Evolutionary conservation across 768 basidiomycete genomes (phyloP), one percentile per base, ranked within the genome.

Genomic region (Rhizopogon roseolus): DNA sequence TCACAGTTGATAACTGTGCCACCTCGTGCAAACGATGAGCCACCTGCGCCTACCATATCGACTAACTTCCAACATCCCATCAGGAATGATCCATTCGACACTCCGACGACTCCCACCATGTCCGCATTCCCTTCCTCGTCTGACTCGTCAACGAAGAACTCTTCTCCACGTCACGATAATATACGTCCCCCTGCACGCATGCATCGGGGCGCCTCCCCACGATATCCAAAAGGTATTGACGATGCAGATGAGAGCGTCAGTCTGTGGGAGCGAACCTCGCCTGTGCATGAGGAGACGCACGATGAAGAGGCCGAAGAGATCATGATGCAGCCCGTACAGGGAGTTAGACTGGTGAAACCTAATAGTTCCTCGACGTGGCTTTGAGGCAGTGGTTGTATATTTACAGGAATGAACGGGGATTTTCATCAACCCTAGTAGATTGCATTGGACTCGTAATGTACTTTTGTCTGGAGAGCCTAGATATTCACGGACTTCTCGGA

Each of bases 161-260:
- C 41, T 13, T 44, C 50, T 36, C 32, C 44, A 6, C 56, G 54
- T 34, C 34, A 29, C 19, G 40, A 54, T n/a, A 49, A 53, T 28
- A 40, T 11, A 3, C 61, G 64, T 39, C 64, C 59, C 1, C 16
- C 54, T 44, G 65, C 61, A 25, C 60, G 65, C 40, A 66, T 65
- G 19, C 67, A 72, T 27, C 67, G 71, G 63, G 71, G 69, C 41
- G 82, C 84, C 54, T 79, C 79, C 4, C 74, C 72, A 50, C 77
- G 74, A 32, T 74, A 74, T 39, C 73, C 72, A n/a, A 66, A 61
- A 25, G 76, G 73, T 0, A 74, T 76, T 3, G 81, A 82, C 60
- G 86, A 88, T 50, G 64, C 66, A 46, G 86, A 86, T 53, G 86
- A 88, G 69, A 82, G 81, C 52, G 64, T 78, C 49, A 76, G 82